Conservation (phyloP, 148 eudicot genomes). For the Polygonum aviculare region DNA sequence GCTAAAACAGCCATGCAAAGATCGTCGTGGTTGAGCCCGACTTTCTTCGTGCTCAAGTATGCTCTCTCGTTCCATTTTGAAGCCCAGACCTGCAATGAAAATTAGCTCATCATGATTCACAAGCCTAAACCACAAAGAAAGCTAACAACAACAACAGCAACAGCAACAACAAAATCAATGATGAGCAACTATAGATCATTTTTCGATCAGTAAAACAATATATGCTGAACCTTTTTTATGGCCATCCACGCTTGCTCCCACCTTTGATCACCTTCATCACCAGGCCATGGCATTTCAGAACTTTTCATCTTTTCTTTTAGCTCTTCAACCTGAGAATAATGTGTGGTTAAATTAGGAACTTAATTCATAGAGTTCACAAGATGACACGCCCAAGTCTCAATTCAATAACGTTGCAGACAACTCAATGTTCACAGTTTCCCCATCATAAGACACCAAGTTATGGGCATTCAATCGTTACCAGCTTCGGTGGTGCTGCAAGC, state of each 20-base stretch:
- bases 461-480: conserved; percentile 37
- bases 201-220: no score
- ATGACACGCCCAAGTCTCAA: no score
- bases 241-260: conserved; percentile 98
- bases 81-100: conserved; percentile 71
- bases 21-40: conserved; percentile 74
- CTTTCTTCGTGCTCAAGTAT: conserved; percentile 83
- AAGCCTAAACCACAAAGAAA: background rate
- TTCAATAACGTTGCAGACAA: background rate
- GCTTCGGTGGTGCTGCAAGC: conserved; percentile 71
- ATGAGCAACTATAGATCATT: background rate
- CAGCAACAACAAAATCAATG: background rate
- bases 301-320: conserved; percentile 66
- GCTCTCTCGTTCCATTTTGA: conserved; percentile 99
- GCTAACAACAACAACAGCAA: background rate
- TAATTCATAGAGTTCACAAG: background rate
- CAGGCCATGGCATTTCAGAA: conserved; percentile 99
- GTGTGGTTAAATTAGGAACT: background rate
- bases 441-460: background rate
- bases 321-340: conserved; percentile 55
- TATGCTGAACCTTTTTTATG: conserved; percentile 61
- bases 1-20: conserved; percentile 98
- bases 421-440: background rate
- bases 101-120: background rate
- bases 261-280: conserved; percentile 79